Conservation (phyloP, 75 land plant species). For the Isoetes taiwanensis region DNA sequence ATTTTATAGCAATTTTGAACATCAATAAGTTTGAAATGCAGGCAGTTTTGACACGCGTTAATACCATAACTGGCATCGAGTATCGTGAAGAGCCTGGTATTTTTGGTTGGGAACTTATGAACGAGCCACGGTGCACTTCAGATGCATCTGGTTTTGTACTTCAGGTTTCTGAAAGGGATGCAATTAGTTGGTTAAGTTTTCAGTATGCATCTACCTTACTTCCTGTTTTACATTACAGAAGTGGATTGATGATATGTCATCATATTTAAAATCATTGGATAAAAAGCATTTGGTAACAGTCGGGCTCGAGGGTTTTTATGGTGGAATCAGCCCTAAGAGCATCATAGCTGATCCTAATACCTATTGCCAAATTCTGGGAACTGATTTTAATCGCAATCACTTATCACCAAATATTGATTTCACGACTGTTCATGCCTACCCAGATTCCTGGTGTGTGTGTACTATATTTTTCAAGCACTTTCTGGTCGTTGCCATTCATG, state of each 20-base stretch:
- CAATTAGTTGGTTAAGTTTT: neutral
- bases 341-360: neutral
- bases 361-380: neutral
- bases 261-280: neutral
- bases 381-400: neutral
- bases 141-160: neutral
- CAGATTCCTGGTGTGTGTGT: neutral
- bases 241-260: neutral
- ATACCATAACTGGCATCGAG: neutral
- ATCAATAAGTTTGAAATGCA: neutral
- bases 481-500: no score
- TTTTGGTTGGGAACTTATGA: slow-evolving; percentile 7
- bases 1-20: neutral
- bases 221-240: neutral
- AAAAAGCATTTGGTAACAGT: slow-evolving; percentile 1
- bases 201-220: neutral
- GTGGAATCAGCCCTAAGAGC: neutral
- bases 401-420: neutral
- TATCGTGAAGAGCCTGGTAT: neutral
- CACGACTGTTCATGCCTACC: neutral
- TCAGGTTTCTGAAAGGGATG: slow-evolving; percentile 1
- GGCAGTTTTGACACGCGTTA: neutral
- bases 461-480: neutral
- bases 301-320: neutral
- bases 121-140: neutral